Percentiles rank a stretch among this genome's conserved stretches.
These are phyloP conservation scores for Hansenula lynferdii DNA, from an alignment of 1,139 yeast genomes.

Conservation along the genomic window DNA sequence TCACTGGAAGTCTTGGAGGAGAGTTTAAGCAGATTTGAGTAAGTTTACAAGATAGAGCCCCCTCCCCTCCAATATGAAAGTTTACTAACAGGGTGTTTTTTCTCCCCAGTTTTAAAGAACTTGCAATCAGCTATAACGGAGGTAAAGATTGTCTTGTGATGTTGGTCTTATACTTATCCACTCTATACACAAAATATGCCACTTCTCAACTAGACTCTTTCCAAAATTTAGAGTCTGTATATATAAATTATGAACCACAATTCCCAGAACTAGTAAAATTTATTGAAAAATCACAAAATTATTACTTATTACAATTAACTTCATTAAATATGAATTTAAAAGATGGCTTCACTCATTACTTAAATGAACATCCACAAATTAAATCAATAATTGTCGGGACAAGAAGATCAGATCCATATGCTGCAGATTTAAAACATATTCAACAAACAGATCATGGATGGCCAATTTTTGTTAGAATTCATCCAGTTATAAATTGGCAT, in stretches of 20 bases:
- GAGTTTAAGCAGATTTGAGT: conserved; percentile 8
- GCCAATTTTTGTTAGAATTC: conserved; percentile 79
- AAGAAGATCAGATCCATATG: conserved; percentile 76
- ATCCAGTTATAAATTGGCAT: conserved; percentile 81
- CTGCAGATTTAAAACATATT: conserved; percentile 44
- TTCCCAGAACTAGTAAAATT: conserved; percentile 50
- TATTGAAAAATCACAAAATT: conserved; percentile 35
- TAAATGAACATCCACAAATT: conserved; percentile 40
- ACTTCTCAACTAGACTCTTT: conserved; percentile 25
- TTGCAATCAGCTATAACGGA: conserved; percentile 81
- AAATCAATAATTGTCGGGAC: conserved; percentile 78
- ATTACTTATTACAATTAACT: conserved; percentile 43
- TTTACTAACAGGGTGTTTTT: neutral
- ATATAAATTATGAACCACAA: conserved; percentile 64
- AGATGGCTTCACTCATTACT: conserved; percentile 58
- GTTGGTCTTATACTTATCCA: conserved; percentile 62
- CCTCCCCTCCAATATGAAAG: too few relatives aligned
- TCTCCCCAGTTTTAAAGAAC: conserved; percentile 36
- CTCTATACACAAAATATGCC: conserved; percentile 27
- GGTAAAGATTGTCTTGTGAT: conserved; percentile 90
- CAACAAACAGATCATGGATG: conserved; percentile 79
- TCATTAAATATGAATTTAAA: conserved; percentile 47
- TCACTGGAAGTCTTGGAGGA: conserved; percentile 19
- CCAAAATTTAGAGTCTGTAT: conserved; percentile 50
- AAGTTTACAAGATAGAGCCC: neutral